Conservation (phyloP, 306 rosid genomes). For the Lagenaria siceraria region DNA sequence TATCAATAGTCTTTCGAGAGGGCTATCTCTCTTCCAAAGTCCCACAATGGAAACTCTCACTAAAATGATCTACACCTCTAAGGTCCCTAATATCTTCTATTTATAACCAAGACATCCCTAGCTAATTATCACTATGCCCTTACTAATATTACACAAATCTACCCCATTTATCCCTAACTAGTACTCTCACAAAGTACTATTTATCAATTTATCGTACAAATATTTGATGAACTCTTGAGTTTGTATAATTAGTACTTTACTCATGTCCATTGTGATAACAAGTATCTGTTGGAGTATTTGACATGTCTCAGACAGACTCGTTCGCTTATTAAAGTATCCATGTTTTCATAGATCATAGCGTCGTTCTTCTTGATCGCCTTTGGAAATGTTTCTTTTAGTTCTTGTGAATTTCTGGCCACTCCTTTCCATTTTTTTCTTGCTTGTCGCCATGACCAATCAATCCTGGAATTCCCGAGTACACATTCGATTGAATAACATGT, state of each 20-base stretch:
- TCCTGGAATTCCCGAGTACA: background rate
- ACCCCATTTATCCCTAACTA: too few species aligned
- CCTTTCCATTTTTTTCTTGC: background rate
- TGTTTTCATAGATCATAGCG: background rate
- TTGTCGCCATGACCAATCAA: background rate
- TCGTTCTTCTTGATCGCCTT: background rate
- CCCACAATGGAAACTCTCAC: too few species aligned
- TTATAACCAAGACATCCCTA: too few species aligned
- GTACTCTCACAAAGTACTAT: background rate
- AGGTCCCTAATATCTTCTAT: too few species aligned
- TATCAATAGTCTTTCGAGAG: too few species aligned
- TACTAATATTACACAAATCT: too few species aligned
- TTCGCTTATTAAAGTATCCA: background rate
- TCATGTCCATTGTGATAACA: background rate
- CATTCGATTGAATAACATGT: background rate
- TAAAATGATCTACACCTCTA: too few species aligned
- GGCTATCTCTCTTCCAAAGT: too few species aligned
- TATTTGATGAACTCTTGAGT: background rate
- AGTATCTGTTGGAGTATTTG: background rate
- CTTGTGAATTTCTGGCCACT: background rate
- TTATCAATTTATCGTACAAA: background rate
- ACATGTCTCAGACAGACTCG: background rate
- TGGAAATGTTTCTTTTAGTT: background rate
- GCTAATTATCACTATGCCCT: too few species aligned
- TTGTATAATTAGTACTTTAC: background rate